Percentiles rank a stretch among this genome's conserved stretches.
Evolutionary conservation across 73 alveolate genomes (phyloP).

Genomic region (Paramecium primaurelia): DNA sequence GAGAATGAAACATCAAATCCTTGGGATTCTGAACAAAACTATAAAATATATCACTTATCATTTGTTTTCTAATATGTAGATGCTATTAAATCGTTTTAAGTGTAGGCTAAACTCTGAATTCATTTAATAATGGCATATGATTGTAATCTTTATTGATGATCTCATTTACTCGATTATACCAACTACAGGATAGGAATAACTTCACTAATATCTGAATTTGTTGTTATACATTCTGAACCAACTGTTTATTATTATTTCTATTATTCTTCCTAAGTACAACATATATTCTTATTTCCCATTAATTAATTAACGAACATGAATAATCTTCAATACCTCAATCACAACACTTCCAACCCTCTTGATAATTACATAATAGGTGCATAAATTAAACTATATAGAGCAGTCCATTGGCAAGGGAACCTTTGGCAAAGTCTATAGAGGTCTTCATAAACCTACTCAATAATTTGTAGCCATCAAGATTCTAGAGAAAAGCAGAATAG

Average conservation of each 20-base stretch:
- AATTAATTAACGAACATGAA: neutral
- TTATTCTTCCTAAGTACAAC: neutral
- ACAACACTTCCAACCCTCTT: slow-evolving; percentile 5
- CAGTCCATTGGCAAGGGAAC: slow-evolving; percentile 70
- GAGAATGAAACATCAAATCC: neutral
- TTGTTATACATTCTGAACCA: neutral
- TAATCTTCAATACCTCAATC: neutral
- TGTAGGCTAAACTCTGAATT: neutral
- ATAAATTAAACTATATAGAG: neutral
- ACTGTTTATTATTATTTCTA: neutral
- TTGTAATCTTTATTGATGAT: neutral
- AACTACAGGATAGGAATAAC: neutral
- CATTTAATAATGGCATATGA: neutral
- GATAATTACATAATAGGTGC: slow-evolving; percentile 62
- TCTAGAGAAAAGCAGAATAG: slow-evolving; percentile 77
- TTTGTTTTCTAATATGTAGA: neutral
- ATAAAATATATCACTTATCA: neutral
- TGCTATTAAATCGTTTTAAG: neutral
- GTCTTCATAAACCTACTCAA: slow-evolving; percentile 54
- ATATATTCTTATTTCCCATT: neutral
- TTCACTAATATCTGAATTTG: neutral
- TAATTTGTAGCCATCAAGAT: slow-evolving; percentile 83
- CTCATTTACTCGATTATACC: neutral
- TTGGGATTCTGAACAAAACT: neutral
- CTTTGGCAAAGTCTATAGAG: slow-evolving; percentile 68